phyloP scores from a whole-genome alignment of 768 basidiomycete species.

The Mycena belliarum region DNA sequence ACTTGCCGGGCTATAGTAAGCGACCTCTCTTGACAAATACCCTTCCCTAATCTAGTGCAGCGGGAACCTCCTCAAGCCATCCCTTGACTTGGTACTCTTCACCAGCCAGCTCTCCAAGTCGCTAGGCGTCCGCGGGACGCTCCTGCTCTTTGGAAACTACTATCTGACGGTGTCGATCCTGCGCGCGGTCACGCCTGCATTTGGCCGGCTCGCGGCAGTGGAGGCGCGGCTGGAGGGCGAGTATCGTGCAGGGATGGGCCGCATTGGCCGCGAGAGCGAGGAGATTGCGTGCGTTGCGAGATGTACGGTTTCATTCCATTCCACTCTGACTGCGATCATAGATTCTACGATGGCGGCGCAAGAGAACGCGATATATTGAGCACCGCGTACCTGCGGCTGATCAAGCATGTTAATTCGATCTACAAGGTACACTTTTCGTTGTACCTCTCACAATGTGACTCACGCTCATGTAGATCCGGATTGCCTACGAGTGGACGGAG shows the following conservation, averaged over 20 bases:
- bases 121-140: constrained; percentile 81
- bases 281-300: constrained; percentile 76
- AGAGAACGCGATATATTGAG: constrained; percentile 83
- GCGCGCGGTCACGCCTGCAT: constrained; percentile 86
- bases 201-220: constrained; percentile 84
- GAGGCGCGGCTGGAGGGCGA: constrained; percentile 91
- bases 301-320: neutral
- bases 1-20: constrained; percentile 85
- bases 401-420: constrained; percentile 88
- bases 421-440: constrained; percentile 63
- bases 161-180: constrained; percentile 84
- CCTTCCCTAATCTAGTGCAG: constrained; percentile 37
- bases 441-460: neutral
- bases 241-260: constrained; percentile 82
- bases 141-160: constrained; percentile 81
- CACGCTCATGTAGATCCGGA: constrained; percentile 60
- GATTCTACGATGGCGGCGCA: constrained; percentile 89
- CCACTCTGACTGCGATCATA: constrained; percentile 28
- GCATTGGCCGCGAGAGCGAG: constrained; percentile 87
- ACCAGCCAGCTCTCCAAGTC: constrained; percentile 88
- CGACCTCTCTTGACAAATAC: constrained; percentile 14
- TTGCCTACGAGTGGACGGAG: constrained; percentile 94
- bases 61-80: constrained; percentile 91
- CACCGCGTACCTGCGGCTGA: constrained; percentile 73
- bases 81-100: constrained; percentile 88